A percentile compares a stretch with the other conserved stretches of the same genome.
Conservation (phyloP, 192 early-diverging fungal genomes). For the Entomortierella beljakovae region DNA sequence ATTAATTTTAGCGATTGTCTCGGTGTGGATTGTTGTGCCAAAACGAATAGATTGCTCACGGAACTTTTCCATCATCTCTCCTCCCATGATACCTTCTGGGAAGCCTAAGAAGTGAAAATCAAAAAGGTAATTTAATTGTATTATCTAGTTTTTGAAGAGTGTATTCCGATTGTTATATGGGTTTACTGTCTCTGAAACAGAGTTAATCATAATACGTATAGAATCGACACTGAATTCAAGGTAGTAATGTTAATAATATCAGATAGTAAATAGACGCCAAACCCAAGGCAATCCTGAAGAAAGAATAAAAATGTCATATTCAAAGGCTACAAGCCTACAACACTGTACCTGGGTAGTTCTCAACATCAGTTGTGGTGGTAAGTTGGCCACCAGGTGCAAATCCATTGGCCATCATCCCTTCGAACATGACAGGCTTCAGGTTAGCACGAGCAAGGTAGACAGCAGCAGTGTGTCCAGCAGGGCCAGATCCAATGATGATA, state of each 20-base stretch:
- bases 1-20: slow-evolving; percentile 91
- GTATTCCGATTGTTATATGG: too few species aligned
- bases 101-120: too few species aligned
- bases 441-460: slow-evolving; percentile 97
- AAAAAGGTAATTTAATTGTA: too few species aligned
- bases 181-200: too few species aligned
- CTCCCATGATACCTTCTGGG: slow-evolving; percentile 89
- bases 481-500: slow-evolving; percentile 91
- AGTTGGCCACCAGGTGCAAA: slow-evolving; percentile 75
- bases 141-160: too few species aligned
- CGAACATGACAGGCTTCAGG: slow-evolving; percentile 92
- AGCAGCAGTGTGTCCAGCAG: slow-evolving; percentile 97
- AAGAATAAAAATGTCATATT: too few species aligned
- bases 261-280: too few species aligned
- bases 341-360: slow-evolving; percentile 85
- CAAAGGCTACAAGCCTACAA: too few species aligned
- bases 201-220: too few species aligned
- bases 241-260: too few species aligned
- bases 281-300: too few species aligned
- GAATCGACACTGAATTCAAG: too few species aligned
- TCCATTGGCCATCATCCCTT: slow-evolving; percentile 96
- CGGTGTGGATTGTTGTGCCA: slow-evolving; percentile 89
- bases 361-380: slow-evolving; percentile 96
- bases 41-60: slow-evolving; percentile 87
- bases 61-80: slow-evolving; percentile 88